Percentiles rank a stretch among this genome's conserved stretches.
Conservation (phyloP, 1,139 yeast genomes). For the Scheffersomyces illinoinensis region DNA sequence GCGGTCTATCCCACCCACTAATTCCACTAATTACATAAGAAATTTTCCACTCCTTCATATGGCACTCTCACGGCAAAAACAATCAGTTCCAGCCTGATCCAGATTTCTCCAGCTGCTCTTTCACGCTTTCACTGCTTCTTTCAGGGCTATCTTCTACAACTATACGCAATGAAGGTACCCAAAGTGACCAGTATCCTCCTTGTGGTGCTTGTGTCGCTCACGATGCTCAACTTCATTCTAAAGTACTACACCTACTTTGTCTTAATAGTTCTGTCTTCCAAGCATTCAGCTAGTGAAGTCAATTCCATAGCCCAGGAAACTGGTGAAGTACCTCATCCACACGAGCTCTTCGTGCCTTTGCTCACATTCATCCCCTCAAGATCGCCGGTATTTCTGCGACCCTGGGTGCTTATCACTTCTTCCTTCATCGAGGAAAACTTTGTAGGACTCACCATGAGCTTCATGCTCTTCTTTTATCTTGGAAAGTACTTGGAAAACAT, state of each 20-base stretch:
- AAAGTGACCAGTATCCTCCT: constrained; percentile 36
- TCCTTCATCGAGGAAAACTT: constrained; percentile 37
- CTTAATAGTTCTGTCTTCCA: constrained; percentile 31
- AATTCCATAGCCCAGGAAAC: constrained; percentile 33
- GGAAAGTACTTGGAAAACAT: constrained; percentile 40
- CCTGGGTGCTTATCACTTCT: constrained; percentile 41
- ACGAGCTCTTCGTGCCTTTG: constrained; percentile 41
- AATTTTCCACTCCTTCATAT: not conserved
- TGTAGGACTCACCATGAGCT: constrained; percentile 27
- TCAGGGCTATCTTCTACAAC: not conserved
- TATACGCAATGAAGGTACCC: constrained; percentile 32
- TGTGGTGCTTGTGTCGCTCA: constrained; percentile 30
- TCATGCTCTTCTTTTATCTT: constrained; percentile 31
- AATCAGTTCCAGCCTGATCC: not conserved
- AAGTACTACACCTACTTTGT: constrained; percentile 22
- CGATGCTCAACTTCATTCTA: constrained; percentile 19
- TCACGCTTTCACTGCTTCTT: not conserved
- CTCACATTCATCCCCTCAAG: constrained; percentile 40
- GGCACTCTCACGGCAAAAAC: not conserved
- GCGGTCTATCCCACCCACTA: too few relatives aligned
- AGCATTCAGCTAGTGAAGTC: constrained; percentile 22
- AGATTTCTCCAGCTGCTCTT: not conserved
- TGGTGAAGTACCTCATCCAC: constrained; percentile 43
- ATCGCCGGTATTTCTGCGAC: constrained; percentile 36
- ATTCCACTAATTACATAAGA: not conserved